Conservation (phyloP, 192 early-diverging fungal genomes). For the Nowakowskiella sp. region DNA sequence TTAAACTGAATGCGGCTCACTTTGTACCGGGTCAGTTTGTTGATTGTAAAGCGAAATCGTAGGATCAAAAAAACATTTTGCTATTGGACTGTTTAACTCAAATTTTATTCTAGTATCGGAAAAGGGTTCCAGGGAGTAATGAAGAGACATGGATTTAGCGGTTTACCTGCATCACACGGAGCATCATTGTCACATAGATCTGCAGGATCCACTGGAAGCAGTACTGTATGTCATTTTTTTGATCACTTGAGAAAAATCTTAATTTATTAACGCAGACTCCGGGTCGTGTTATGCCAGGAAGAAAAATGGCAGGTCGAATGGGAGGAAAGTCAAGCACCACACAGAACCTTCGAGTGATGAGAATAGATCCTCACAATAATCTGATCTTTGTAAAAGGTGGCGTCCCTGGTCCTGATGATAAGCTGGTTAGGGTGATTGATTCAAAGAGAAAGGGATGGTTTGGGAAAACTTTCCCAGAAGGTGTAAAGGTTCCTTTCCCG, state of each 20-base stretch:
- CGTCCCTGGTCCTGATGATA: constrained; percentile 80
- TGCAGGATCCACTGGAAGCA: constrained; percentile 79
- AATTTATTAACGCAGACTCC: constrained; percentile 43
- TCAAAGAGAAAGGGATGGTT: constrained; percentile 62
- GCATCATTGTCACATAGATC: constrained; percentile 81
- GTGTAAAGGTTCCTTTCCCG: constrained; percentile 37
- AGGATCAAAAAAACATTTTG: constrained; percentile 23
- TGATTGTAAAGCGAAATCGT: constrained; percentile 78
- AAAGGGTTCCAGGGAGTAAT: constrained; percentile 96
- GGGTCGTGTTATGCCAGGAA: constrained; percentile 87
- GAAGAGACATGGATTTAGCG: constrained; percentile 92
- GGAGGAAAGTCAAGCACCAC: constrained; percentile 75
- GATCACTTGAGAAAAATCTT: not conserved
- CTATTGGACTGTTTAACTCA: constrained; percentile 2
- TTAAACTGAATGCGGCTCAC: constrained; percentile 66
- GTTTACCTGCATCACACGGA: constrained; percentile 91
- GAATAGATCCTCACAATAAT: constrained; percentile 75
- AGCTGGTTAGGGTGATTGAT: constrained; percentile 80
- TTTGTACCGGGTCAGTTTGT: constrained; percentile 95
- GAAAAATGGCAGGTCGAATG: constrained; percentile 97
- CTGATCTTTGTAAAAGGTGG: constrained; percentile 88
- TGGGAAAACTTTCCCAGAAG: constrained; percentile 30
- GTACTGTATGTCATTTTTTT: constrained; percentile 41
- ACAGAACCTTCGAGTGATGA: constrained; percentile 58
- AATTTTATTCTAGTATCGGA: constrained; percentile 48